Percentiles rank a stretch among this genome's conserved stretches.
These are phyloP conservation scores for Claviceps digitariae DNA, from an alignment of 2,329 filamentous ascomycete genomes.

Conservation along the genomic window DNA sequence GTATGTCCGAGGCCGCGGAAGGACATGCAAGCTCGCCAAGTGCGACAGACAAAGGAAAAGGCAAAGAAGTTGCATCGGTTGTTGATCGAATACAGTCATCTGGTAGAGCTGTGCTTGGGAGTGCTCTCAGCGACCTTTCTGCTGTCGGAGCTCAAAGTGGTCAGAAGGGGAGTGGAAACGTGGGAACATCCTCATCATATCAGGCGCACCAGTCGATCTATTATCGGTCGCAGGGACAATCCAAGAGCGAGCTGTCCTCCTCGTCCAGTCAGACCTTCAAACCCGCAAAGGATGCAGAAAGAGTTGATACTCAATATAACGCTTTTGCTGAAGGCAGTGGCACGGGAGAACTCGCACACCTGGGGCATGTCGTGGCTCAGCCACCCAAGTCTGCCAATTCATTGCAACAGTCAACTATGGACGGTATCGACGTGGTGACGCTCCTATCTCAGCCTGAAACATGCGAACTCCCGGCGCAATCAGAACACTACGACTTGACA, in stretches of 20 bases:
- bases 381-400: slow-evolving; percentile 9
- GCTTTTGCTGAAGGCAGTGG: neutral
- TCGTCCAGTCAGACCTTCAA: neutral
- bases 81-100: neutral
- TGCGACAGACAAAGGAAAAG: slow-evolving; percentile 6
- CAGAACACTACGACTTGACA: slow-evolving; percentile 14
- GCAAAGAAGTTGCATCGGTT: slow-evolving; percentile 4
- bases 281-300: neutral
- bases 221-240: neutral
- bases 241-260: neutral
- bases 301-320: neutral
- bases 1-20: neutral
- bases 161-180: slow-evolving; percentile 9
- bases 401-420: slow-evolving; percentile 2
- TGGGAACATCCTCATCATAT: slow-evolving; percentile 1
- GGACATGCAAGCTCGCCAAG: neutral
- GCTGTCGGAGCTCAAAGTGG: neutral
- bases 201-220: neutral
- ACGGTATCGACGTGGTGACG: slow-evolving; percentile 20
- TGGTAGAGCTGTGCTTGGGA: neutral
- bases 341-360: neutral
- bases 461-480: slow-evolving; percentile 10
- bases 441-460: slow-evolving; percentile 20
- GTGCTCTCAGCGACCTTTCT: neutral
- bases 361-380: neutral